Conservation (phyloP, 2,329 filamentous ascomycete genomes). For the Cladophialophora carrionii region DNA sequence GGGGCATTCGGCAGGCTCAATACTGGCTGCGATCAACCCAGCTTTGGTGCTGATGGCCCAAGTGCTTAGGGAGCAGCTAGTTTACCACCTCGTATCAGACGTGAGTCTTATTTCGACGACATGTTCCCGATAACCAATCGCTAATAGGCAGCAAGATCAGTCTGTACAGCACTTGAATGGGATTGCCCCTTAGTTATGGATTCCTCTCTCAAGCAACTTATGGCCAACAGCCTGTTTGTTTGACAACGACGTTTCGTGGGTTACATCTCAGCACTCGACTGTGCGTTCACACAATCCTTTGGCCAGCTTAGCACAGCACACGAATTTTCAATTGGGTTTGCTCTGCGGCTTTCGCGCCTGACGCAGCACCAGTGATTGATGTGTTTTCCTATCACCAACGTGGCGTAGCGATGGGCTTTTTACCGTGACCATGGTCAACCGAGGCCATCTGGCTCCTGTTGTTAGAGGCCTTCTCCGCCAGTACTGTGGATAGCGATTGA, state of each 20-base stretch:
- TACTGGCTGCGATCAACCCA: conserved; percentile 37
- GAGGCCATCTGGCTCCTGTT: conserved; percentile 42
- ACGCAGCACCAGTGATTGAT: conserved; percentile 41
- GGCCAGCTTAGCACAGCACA: conserved; percentile 31
- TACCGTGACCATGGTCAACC: conserved; percentile 41
- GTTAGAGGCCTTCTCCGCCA: conserved; percentile 36
- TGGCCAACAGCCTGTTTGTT: conserved; percentile 43
- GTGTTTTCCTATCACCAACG: conserved; percentile 43
- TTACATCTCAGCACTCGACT: conserved; percentile 39
- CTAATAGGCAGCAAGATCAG: conserved; percentile 36
- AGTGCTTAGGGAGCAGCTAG: conserved; percentile 32
- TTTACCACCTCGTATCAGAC: conserved; percentile 34
- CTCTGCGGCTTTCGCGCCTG: conserved; percentile 42
- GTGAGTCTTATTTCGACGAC: conserved; percentile 33
- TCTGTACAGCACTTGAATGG: conserved; percentile 41
- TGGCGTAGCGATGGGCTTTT: conserved; percentile 41
- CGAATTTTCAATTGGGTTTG: conserved; percentile 42
- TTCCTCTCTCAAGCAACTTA: conserved; percentile 44
- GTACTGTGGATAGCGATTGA: conserved; percentile 37
- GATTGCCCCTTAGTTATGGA: conserved; percentile 38
- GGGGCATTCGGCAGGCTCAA: conserved; percentile 36
- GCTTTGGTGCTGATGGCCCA: conserved; percentile 30
- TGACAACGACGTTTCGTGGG: conserved; percentile 42
- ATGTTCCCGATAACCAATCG: not conserved
- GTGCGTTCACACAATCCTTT: conserved; percentile 35